Evolutionary conservation across 331 rosid genomes (phyloP).

Genomic region (Pyracantha coccinea): DNA sequence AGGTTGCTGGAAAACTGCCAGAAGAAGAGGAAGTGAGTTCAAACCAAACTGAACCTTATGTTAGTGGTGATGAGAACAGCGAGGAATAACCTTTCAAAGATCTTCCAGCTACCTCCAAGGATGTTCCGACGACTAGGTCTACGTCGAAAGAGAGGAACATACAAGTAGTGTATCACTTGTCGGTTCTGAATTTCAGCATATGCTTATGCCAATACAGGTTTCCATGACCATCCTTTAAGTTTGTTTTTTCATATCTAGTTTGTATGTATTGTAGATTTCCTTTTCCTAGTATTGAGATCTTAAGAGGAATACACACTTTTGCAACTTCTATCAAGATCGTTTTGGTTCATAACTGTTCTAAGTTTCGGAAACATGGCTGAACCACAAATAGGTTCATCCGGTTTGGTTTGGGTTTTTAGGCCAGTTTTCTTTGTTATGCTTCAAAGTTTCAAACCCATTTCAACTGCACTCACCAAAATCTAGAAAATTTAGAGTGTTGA

Average conservation of each 20-base stretch:
- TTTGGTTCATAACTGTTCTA: too few relatives aligned
- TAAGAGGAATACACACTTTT: neutral
- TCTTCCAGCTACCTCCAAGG: slow-evolving; percentile 34
- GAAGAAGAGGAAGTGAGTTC: slow-evolving; percentile 49
- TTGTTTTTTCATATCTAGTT: neutral
- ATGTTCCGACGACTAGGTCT: slow-evolving; percentile 24
- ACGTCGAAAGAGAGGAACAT: slow-evolving; percentile 29
- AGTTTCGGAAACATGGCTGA: too few relatives aligned
- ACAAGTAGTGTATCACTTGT: slow-evolving; percentile 9
- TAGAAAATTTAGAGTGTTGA: neutral
- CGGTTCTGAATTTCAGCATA: neutral
- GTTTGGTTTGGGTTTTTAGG: too few relatives aligned
- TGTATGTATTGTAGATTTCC: neutral
- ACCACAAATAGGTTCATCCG: too few relatives aligned
- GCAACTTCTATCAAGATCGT: too few relatives aligned
- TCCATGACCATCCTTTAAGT: neutral
- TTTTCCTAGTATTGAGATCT: neutral
- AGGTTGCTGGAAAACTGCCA: slow-evolving; percentile 36
- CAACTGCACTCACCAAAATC: too few relatives aligned
- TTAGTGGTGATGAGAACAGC: slow-evolving; percentile 31
- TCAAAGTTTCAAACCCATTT: too few relatives aligned
- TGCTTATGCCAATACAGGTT: neutral
- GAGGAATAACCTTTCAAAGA: slow-evolving; percentile 31
- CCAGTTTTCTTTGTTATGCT: too few relatives aligned
- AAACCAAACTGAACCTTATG: slow-evolving; percentile 67